phyloP scores from a whole-genome alignment of 208 protist species.

The Angomonas deanei region DNA sequence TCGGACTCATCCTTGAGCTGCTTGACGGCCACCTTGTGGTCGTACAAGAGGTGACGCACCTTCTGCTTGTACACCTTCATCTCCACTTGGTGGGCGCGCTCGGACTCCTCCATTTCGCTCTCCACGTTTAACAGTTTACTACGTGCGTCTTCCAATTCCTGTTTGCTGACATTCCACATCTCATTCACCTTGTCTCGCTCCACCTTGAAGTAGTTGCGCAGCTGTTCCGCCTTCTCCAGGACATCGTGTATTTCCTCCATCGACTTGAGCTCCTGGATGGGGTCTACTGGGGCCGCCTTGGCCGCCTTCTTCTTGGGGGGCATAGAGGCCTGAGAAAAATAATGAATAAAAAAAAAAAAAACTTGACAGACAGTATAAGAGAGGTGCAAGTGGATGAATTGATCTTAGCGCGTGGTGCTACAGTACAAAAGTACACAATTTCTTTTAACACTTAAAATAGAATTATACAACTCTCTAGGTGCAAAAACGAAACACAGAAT shows the following conservation, averaged over 20 bases:
- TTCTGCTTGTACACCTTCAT: slow-evolving; percentile 98
- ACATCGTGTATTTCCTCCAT: slow-evolving; percentile 67
- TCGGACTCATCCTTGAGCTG: slow-evolving; percentile 88
- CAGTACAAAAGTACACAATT: no score
- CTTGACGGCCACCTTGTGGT: slow-evolving; percentile 90
- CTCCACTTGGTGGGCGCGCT: slow-evolving; percentile 93
- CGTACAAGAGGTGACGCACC: slow-evolving; percentile 94
- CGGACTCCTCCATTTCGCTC: slow-evolving; percentile 91
- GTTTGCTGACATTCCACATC: slow-evolving; percentile 92
- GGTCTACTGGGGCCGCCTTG: slow-evolving; percentile 21
- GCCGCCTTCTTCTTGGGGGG: slow-evolving; percentile 22
- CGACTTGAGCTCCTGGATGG: slow-evolving; percentile 30
- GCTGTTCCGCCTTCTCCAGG: slow-evolving; percentile 84
- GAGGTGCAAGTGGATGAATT: no score
- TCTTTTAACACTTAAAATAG: slow-evolving; percentile 1
- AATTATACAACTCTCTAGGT: no score
- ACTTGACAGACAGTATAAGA: not conserved
- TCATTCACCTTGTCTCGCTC: slow-evolving; percentile 94
- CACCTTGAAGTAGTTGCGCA: slow-evolving; percentile 96
- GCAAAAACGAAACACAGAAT: not conserved
- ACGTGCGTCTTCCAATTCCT: slow-evolving; percentile 84
- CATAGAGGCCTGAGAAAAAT: not conserved
- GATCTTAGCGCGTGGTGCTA: no score
- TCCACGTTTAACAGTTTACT: slow-evolving; percentile 84
- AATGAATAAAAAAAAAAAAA: slow-evolving; percentile 1